Conservation (phyloP, 1,284 basidiomycete species). For the Lentinula novae-zelandiae region DNA sequence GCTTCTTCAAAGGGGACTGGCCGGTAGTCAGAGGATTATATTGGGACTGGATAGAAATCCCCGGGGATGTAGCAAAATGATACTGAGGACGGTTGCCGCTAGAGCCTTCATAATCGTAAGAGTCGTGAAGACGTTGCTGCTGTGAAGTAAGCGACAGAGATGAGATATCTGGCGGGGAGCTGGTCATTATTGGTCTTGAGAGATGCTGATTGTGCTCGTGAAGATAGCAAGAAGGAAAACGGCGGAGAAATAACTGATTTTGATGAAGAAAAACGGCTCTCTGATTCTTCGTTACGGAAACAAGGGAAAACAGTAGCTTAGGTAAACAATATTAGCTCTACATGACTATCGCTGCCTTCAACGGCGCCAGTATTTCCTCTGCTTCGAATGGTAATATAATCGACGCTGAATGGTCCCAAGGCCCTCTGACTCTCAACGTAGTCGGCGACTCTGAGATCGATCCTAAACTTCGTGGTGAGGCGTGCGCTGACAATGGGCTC, state of each 20-base stretch:
- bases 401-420: conserved; percentile 55
- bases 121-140: conserved; percentile 77
- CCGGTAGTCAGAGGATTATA: conserved; percentile 60
- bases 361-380: conserved; percentile 41
- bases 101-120: conserved; percentile 76
- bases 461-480: neutral
- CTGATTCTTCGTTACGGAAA: neutral
- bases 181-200: conserved; percentile 58
- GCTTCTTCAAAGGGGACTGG: conserved; percentile 72
- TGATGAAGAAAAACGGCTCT: conserved; percentile 14
- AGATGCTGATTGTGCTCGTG: conserved; percentile 24
- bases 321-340: conserved; percentile 1
- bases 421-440: conserved; percentile 35
- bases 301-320: neutral
- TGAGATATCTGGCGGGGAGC: conserved; percentile 72
- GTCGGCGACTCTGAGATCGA: neutral
- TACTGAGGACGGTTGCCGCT: conserved; percentile 52
- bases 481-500: neutral
- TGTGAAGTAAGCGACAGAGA: conserved; percentile 66
- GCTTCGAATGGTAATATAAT: conserved; percentile 38
- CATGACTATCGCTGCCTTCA: conserved; percentile 41
- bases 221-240: conserved; percentile 28
- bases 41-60: conserved; percentile 58
- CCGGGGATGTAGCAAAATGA: conserved; percentile 66
- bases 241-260: conserved; percentile 16